phyloP scores from a whole-genome alignment of 2,329 filamentous ascomycete species.

The Alternaria rosae region DNA sequence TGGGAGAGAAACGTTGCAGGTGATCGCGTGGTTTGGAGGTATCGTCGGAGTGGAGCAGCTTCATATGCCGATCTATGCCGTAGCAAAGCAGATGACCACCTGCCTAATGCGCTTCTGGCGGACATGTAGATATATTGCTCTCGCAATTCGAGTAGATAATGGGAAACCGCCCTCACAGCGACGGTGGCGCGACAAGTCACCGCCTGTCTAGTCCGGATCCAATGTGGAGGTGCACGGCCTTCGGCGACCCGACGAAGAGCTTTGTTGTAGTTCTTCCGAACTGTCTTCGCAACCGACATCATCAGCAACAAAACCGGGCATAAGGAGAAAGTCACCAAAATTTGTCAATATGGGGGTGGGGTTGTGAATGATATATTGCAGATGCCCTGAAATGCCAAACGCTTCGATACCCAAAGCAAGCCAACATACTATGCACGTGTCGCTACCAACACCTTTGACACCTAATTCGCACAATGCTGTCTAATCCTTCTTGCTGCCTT shows the following conservation, averaged over 20 bases:
- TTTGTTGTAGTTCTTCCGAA: not conserved
- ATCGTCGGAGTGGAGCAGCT: conserved; percentile 18
- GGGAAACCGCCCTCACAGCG: not conserved
- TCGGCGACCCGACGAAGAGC: conserved; percentile 4
- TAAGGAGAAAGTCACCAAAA: not conserved
- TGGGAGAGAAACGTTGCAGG: not conserved
- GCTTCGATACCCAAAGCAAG: conserved; percentile 15
- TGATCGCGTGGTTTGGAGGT: conserved; percentile 13
- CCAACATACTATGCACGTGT: conserved; percentile 7
- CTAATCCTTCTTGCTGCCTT: conserved; percentile 41
- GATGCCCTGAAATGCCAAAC: conserved; percentile 17
- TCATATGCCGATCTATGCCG: conserved; percentile 26
- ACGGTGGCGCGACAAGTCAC: not conserved
- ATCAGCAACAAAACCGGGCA: not conserved
- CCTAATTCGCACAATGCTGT: conserved; percentile 5
- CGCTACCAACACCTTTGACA: conserved; percentile 14
- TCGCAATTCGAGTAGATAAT: not conserved
- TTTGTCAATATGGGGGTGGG: not conserved
- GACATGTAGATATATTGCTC: conserved; percentile 7
- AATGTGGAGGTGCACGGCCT: conserved; percentile 10
- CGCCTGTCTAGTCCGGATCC: not conserved
- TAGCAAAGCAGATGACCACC: conserved; percentile 12
- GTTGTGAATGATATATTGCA: conserved; percentile 9
- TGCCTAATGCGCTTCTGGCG: conserved; percentile 19
- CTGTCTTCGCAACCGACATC: not conserved